Percentiles rank a stretch among this genome's conserved stretches.
These are phyloP conservation scores for Hyaloscypha finlandica DNA, from an alignment of 495 filamentous ascomycete species.

Conservation along the genomic window DNA sequence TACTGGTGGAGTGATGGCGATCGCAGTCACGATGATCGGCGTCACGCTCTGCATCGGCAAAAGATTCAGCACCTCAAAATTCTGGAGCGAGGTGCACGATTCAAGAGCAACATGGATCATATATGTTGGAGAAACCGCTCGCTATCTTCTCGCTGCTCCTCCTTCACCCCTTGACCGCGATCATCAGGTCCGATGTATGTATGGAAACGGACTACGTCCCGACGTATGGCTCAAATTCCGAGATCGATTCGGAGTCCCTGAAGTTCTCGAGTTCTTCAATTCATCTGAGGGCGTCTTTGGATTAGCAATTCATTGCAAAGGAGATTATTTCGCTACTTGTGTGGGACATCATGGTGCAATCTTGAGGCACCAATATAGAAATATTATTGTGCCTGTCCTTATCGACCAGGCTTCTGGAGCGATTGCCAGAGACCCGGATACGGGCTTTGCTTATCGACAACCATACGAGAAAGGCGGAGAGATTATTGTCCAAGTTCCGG, in stretches of 20 bases:
- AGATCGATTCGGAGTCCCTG: slow-evolving; percentile 60
- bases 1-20: slow-evolving; percentile 55
- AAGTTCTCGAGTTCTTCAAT: slow-evolving; percentile 67
- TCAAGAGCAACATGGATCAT: slow-evolving; percentile 69
- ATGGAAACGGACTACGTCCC: slow-evolving; percentile 75
- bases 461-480: slow-evolving; percentile 72
- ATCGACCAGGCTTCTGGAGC: slow-evolving; percentile 68
- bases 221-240: slow-evolving; percentile 75
- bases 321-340: slow-evolving; percentile 59
- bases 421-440: slow-evolving; percentile 62
- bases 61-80: slow-evolving; percentile 68
- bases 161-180: slow-evolving; percentile 62
- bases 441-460: slow-evolving; percentile 64
- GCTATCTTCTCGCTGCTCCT: slow-evolving; percentile 73
- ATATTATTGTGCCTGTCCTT: slow-evolving; percentile 64
- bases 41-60: slow-evolving; percentile 66
- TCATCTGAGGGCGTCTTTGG: slow-evolving; percentile 64
- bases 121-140: slow-evolving; percentile 81
- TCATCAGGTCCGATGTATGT: slow-evolving; percentile 68
- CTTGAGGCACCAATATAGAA: slow-evolving; percentile 47
- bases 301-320: slow-evolving; percentile 57
- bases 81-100: slow-evolving; percentile 76
- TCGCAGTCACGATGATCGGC: slow-evolving; percentile 57
- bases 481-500: slow-evolving; percentile 68
- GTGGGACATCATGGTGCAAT: slow-evolving; percentile 75